phyloP scores from a whole-genome alignment of 2,329 filamentous ascomycete genomes.

The Pyricularia sp. region DNA sequence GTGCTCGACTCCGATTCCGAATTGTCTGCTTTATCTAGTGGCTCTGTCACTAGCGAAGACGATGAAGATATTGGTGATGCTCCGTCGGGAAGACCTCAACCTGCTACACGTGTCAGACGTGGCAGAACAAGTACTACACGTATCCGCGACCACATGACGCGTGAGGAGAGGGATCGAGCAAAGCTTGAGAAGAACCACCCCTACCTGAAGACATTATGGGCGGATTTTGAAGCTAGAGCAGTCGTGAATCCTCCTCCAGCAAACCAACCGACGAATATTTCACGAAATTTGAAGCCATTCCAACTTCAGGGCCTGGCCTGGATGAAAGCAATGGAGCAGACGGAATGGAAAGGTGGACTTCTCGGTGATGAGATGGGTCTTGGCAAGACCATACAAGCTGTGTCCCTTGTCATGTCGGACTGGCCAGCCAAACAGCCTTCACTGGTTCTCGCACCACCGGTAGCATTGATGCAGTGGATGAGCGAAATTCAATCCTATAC shows the following conservation, averaged over 20 bases:
- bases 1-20: not conserved
- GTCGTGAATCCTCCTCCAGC: conserved; percentile 50
- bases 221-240: conserved; percentile 54
- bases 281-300: conserved; percentile 76
- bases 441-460: conserved; percentile 80
- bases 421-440: conserved; percentile 74
- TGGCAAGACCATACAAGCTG: conserved; percentile 96
- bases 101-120: not conserved
- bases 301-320: conserved; percentile 88
- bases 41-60: not conserved
- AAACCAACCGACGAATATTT: conserved; percentile 64
- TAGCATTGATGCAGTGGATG: conserved; percentile 93
- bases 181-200: conserved; percentile 69
- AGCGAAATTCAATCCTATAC: conserved; percentile 71
- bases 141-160: not conserved
- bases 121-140: not conserved
- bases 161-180: conserved; percentile 35
- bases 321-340: conserved; percentile 86
- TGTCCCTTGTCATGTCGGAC: conserved; percentile 96
- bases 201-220: conserved; percentile 73
- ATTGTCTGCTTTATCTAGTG: not conserved
- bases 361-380: conserved; percentile 98
- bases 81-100: not conserved
- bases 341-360: conserved; percentile 74
- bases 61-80: not conserved